A percentile compares a stretch with the other conserved stretches of the same genome.
These are phyloP conservation scores for Leptodontidium sp. DNA, from an alignment of 2,329 filamentous ascomycete genomes.

Conservation along the genomic window DNA sequence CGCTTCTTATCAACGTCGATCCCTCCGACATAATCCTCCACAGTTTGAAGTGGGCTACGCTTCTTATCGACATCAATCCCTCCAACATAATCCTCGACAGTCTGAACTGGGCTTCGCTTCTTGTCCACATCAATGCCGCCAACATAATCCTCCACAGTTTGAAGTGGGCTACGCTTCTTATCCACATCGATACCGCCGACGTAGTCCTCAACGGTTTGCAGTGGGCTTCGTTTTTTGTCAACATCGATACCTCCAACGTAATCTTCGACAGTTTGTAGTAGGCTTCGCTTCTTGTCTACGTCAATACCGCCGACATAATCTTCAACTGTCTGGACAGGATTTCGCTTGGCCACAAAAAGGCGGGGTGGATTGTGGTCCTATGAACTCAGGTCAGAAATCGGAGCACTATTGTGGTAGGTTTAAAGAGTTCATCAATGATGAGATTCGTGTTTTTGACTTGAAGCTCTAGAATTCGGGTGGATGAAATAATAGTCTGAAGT, in stretches of 20 bases:
- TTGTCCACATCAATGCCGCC: not conserved
- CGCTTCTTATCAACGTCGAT: not conserved
- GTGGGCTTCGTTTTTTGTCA: conserved; percentile 54
- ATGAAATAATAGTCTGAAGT: too few species aligned
- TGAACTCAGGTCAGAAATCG: too few species aligned
- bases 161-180: not conserved
- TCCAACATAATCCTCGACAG: not conserved
- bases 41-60: not conserved
- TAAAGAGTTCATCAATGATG: too few species aligned
- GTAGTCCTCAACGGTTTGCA: conserved; percentile 65
- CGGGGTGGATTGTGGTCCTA: too few species aligned
- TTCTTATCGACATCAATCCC: not conserved
- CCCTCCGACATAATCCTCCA: not conserved
- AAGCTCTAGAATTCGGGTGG: too few species aligned
- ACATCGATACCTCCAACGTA: conserved; percentile 45
- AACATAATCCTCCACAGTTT: not conserved
- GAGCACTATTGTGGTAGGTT: too few species aligned
- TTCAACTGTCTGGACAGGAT: too few species aligned
- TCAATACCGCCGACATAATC: too few species aligned
- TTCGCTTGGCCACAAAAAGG: too few species aligned
- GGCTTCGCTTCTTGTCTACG: conserved; percentile 51
- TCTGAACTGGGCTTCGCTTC: not conserved
- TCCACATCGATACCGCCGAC: conserved; percentile 24
- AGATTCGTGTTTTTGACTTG: too few species aligned
- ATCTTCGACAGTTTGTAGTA: conserved; percentile 64